A percentile compares a stretch with the other conserved stretches of the same genome.
Evolutionary conservation across 164 flowering plant species (phyloP).

Genomic region (grape (Vitis vinifera)): DNA sequence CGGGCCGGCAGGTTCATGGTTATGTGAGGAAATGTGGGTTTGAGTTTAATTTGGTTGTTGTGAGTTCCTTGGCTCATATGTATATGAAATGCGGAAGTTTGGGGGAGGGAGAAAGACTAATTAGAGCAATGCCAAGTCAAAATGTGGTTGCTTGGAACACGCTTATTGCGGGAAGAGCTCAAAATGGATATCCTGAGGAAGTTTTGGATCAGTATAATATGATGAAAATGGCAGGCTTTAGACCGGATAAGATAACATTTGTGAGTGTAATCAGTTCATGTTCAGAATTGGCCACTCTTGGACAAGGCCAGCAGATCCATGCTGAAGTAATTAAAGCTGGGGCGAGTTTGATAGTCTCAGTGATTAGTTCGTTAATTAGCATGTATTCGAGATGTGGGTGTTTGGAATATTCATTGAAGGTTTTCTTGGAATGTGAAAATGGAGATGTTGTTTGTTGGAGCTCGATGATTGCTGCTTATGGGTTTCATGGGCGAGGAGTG

Average conservation of each 20-base stretch:
- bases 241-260: constrained; percentile 70
- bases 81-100: constrained; percentile 64
- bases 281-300: constrained; percentile 69
- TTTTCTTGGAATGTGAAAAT: constrained; percentile 38
- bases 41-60: constrained; percentile 51
- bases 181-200: constrained; percentile 53
- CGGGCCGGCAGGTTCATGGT: constrained; percentile 53
- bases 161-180: constrained; percentile 67
- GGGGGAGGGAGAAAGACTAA: constrained; percentile 57
- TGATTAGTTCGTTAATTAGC: constrained; percentile 59
- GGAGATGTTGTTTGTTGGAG: constrained; percentile 64
- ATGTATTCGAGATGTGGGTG: constrained; percentile 84
- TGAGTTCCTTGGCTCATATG: constrained; percentile 77
- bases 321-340: constrained; percentile 61
- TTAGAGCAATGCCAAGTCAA: constrained; percentile 47
- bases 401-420: constrained; percentile 59
- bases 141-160: constrained; percentile 76
- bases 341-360: constrained; percentile 33
- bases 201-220: constrained; percentile 54
- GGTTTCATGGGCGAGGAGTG: constrained; percentile 70
- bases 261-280: constrained; percentile 73
- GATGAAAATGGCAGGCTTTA: constrained; percentile 58
- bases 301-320: constrained; percentile 79
- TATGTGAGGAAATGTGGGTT: constrained; percentile 52
- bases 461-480: constrained; percentile 78